Conservation (phyloP, 345 rosid genomes). For the Dovyalis caffra region DNA sequence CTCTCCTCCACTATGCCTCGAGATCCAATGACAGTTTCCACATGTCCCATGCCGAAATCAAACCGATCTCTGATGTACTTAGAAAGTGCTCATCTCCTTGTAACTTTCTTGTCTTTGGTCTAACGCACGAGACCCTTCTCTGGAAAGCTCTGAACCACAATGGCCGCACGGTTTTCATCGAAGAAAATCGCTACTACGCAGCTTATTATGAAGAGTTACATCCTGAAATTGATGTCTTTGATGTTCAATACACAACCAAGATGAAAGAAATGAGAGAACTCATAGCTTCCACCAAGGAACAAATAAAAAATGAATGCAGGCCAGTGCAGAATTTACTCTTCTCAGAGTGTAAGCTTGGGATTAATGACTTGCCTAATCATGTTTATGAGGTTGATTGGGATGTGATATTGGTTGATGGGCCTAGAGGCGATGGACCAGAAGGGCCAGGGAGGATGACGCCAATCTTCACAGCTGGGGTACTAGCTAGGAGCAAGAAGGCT, state of each 20-base stretch:
- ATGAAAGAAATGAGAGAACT: conserved; percentile 58
- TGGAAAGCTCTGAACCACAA: conserved; percentile 90
- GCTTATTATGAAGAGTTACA: conserved; percentile 85
- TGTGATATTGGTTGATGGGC: conserved; percentile 90
- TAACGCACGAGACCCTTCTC: conserved; percentile 89
- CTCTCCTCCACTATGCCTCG: conserved; percentile 83
- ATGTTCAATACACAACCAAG: conserved; percentile 92
- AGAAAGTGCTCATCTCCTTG: conserved; percentile 83
- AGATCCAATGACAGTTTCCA: conserved; percentile 77
- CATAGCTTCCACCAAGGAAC: conserved; percentile 51
- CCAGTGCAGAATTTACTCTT: conserved; percentile 90
- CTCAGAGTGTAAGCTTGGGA: conserved; percentile 78
- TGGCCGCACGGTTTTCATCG: conserved; percentile 84
- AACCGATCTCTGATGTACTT: conserved; percentile 74
- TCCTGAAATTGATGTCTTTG: conserved; percentile 88
- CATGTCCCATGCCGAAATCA: conserved; percentile 71
- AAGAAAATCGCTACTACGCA: conserved; percentile 91
- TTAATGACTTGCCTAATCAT: conserved; percentile 89
- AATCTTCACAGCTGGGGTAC: conserved; percentile 90
- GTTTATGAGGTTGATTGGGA: conserved; percentile 97
- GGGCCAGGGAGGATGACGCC: conserved; percentile 86
- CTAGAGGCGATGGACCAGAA: conserved; percentile 72
- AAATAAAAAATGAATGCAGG: conserved; percentile 67
- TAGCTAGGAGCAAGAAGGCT: conserved; percentile 77
- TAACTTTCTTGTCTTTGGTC: conserved; percentile 82